Percentiles rank a stretch among this genome's conserved stretches.
Conservation (phyloP, 805 yeast species). For the Helenozyma rhizophorensis region DNA sequence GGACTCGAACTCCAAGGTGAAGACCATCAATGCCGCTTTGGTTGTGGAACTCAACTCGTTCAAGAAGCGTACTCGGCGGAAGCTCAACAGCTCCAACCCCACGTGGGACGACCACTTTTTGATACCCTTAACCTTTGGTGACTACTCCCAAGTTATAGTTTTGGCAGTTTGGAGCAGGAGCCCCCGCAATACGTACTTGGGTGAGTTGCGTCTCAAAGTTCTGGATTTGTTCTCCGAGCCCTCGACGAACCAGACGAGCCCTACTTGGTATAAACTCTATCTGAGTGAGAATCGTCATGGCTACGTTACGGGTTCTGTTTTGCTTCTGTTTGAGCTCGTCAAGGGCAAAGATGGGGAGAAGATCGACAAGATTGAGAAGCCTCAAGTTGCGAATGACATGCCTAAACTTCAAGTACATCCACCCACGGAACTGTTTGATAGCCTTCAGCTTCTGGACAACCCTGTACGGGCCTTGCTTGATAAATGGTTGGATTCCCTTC, state of each 20-base stretch:
- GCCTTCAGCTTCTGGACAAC: constrained; percentile 1
- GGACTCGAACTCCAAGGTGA: constrained; percentile 10
- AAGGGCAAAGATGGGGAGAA: constrained; percentile 15
- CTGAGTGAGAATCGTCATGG: constrained; percentile 36
- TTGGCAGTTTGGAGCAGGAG: constrained; percentile 41
- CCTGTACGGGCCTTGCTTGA: constrained; percentile 11
- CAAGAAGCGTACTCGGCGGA: constrained; percentile 27
- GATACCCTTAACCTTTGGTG: constrained; percentile 28
- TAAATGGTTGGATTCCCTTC: constrained; percentile 26
- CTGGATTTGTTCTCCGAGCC: constrained; percentile 23
- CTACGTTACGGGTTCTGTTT: constrained; percentile 47
- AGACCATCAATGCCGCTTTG: constrained; percentile 32
- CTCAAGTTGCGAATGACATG: constrained; percentile 1
- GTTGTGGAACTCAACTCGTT: constrained; percentile 29
- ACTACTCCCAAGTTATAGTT: constrained; percentile 25
- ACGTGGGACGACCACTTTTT: constrained; percentile 35
- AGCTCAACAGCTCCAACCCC: constrained; percentile 32
- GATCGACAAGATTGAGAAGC: constrained; percentile 2
- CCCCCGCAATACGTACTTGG: constrained; percentile 34
- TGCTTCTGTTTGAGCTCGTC: constrained; percentile 40
- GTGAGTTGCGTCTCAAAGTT: constrained; percentile 32
- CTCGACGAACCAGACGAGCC: constrained; percentile 19
- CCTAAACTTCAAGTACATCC: constrained; percentile 3
- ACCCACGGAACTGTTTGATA: constrained; percentile 5
- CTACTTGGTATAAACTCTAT: constrained; percentile 44